These are phyloP conservation scores for Neurospora sp. DNA, from an alignment of 2,329 filamentous ascomycete species.

Conservation along the genomic window DNA sequence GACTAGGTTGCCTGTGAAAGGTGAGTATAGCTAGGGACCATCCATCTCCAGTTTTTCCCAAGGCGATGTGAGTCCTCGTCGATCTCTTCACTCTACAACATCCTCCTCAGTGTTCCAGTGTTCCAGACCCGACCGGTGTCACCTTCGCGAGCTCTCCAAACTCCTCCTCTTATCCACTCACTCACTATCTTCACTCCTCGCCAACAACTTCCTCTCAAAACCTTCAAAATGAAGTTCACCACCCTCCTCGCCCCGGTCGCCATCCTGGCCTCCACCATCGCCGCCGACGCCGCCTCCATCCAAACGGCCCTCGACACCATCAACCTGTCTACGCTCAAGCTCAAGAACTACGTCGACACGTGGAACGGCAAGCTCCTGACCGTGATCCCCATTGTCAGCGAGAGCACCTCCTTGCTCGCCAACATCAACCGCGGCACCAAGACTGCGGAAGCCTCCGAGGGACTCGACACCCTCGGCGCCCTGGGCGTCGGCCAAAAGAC, in stretches of 20 bases:
- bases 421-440: slow-evolving; percentile 29
- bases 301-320: slow-evolving; percentile 26
- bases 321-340: slow-evolving; percentile 21
- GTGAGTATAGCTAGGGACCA: not conserved
- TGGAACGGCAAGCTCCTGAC: slow-evolving; percentile 31
- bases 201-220: not conserved
- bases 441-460: slow-evolving; percentile 26
- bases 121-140: not conserved
- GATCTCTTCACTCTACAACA: not conserved
- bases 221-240: slow-evolving; percentile 9
- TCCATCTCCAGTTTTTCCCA: not conserved
- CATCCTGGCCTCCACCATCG: slow-evolving; percentile 6
- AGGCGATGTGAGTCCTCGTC: not conserved
- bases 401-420: slow-evolving; percentile 28
- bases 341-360: slow-evolving; percentile 24
- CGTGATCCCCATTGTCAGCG: slow-evolving; percentile 29
- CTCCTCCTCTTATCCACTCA: not conserved
- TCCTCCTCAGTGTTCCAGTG: not conserved
- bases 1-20: not conserved
- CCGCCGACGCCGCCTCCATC: slow-evolving; percentile 27
- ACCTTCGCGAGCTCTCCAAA: not conserved
- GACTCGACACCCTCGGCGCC: slow-evolving; percentile 28
- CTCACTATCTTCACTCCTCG: not conserved
- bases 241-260: slow-evolving; percentile 7
- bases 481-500: slow-evolving; percentile 29